Evolutionary conservation across 2,329 filamentous ascomycete genomes (phyloP).

Genomic region (Teratosphaeria epicoccoides): DNA sequence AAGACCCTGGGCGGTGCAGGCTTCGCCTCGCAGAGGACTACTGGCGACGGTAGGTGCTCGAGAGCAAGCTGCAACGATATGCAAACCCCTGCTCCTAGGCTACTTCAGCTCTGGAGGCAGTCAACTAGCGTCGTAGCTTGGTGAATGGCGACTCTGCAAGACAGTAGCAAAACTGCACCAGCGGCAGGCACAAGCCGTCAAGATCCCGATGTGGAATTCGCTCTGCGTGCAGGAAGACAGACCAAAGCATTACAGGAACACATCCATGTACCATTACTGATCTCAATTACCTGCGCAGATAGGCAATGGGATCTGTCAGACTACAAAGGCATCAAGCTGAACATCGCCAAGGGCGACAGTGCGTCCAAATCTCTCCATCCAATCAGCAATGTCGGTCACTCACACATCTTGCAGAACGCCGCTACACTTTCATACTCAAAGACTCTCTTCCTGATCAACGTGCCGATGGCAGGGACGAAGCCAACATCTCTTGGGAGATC

Average conservation of each 20-base stretch:
- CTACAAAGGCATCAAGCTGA: constrained; percentile 52
- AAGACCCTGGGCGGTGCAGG: constrained; percentile 67
- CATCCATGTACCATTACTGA: neutral
- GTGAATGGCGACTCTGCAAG: neutral
- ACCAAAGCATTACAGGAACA: no score
- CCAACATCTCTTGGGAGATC: constrained; percentile 63
- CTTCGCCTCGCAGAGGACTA: constrained; percentile 68
- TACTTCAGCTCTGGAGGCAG: neutral
- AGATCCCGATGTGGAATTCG: no score
- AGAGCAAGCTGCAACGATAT: neutral
- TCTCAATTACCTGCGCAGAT: constrained; percentile 16
- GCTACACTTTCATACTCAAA: constrained; percentile 66
- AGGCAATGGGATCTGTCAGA: constrained; percentile 52
- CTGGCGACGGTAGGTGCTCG: constrained; percentile 29
- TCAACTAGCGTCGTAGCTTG: neutral
- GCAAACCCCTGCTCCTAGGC: neutral
- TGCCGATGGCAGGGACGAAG: constrained; percentile 56
- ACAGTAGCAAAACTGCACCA: no score
- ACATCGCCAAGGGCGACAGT: constrained; percentile 45
- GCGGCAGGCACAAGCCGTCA: no score
- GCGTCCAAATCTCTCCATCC: constrained; percentile 1
- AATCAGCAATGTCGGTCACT: neutral
- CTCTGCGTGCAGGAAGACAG: no score
- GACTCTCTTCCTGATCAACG: constrained; percentile 46
- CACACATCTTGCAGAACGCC: constrained; percentile 37